Evolutionary conservation across 2,329 filamentous ascomycete species (phyloP).

Genomic region (Phyllosticta citribraziliensis): DNA sequence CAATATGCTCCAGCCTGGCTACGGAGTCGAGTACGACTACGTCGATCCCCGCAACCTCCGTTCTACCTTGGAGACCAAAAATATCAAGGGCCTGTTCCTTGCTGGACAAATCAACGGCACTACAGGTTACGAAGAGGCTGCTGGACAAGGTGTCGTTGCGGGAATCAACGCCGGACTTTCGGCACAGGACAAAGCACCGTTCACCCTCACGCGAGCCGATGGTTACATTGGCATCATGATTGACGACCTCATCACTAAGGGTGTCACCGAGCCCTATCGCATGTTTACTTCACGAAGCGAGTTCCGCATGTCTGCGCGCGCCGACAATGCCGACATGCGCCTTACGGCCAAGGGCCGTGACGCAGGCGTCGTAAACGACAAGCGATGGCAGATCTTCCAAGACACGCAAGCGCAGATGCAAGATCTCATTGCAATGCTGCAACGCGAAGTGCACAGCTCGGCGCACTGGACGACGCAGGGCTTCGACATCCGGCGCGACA

Average conservation of each 20-base stretch:
- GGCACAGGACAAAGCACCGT: constrained; percentile 52
- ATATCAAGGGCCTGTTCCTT: constrained; percentile 77
- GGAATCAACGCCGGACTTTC: constrained; percentile 90
- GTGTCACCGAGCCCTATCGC: constrained; percentile 90
- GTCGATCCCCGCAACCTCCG: constrained; percentile 84
- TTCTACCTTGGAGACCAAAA: constrained; percentile 88
- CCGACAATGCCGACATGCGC: constrained; percentile 87
- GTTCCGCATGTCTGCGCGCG: constrained; percentile 83
- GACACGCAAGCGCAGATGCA: constrained; percentile 58
- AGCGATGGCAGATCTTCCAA: constrained; percentile 62
- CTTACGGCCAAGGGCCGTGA: constrained; percentile 69
- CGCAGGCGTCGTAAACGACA: constrained; percentile 69
- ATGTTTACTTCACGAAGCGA: constrained; percentile 98
- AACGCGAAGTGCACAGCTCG: constrained; percentile 47
- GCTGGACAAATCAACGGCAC: constrained; percentile 98
- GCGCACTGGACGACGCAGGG: constrained; percentile 60
- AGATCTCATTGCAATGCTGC: constrained; percentile 53
- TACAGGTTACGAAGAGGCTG: constrained; percentile 95
- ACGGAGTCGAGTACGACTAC: constrained; percentile 98
- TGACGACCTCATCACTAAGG: constrained; percentile 93
- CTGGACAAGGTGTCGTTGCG: constrained; percentile 83
- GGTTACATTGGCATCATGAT: constrained; percentile 99
- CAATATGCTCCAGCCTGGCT: constrained; percentile 86
- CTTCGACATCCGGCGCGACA: constrained; percentile 58
- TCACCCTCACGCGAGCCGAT: constrained; percentile 69